Conservation (phyloP, 1,284 basidiomycete genomes). For the Cutaneotrichosporon daszewskae region DNA sequence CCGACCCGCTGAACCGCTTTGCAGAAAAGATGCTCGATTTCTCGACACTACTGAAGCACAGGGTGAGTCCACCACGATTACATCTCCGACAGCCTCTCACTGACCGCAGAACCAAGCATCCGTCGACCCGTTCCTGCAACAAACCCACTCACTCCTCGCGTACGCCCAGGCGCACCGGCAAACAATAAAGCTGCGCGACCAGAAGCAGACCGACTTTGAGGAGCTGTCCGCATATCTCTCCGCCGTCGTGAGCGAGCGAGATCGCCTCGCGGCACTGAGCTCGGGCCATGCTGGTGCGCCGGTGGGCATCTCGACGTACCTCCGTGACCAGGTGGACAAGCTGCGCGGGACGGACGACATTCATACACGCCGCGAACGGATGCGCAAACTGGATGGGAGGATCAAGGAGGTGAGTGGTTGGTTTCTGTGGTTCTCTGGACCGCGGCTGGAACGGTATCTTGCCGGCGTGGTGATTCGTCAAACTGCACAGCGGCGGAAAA, state of each 20-base stretch:
- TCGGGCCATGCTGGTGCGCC: slow-evolving; percentile 51
- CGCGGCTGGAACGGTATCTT: no score
- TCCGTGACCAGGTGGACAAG: slow-evolving; percentile 89
- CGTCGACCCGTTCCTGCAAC: slow-evolving; percentile 78
- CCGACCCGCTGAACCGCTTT: slow-evolving; percentile 90
- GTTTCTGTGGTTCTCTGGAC: no score
- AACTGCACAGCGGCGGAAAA: no score
- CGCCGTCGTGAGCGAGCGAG: slow-evolving; percentile 82
- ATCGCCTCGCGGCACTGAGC: slow-evolving; percentile 78
- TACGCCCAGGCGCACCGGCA: slow-evolving; percentile 86
- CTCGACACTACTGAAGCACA: slow-evolving; percentile 74
- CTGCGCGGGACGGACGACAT: slow-evolving; percentile 91
- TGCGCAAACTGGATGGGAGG: slow-evolving; percentile 83
- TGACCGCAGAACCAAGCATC: slow-evolving; percentile 66
- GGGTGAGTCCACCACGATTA: slow-evolving; percentile 55
- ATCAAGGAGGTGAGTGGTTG: slow-evolving; percentile 75
- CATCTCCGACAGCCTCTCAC: not conserved
- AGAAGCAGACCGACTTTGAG: slow-evolving; percentile 98
- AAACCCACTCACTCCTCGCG: slow-evolving; percentile 79
- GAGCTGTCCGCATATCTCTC: slow-evolving; percentile 93
- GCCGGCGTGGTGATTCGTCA: no score
- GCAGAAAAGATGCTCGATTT: slow-evolving; percentile 92
- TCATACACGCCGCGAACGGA: slow-evolving; percentile 73
- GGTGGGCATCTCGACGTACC: slow-evolving; percentile 74
- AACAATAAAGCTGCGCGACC: slow-evolving; percentile 89